These are phyloP conservation scores for Pelargonium australe DNA, from an alignment of 441 rosid species.

Conservation along the genomic window DNA sequence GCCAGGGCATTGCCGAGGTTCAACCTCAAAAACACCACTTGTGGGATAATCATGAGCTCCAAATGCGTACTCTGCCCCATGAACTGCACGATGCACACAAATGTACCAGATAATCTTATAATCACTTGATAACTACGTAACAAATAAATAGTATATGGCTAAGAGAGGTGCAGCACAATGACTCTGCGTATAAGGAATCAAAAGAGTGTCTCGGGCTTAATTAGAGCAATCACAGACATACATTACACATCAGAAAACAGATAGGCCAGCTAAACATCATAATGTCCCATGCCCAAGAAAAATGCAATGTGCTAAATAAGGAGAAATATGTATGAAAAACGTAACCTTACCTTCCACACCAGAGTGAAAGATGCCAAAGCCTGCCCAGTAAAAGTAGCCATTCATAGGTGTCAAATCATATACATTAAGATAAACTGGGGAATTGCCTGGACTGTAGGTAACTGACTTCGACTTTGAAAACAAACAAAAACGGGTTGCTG, in stretches of 20 bases:
- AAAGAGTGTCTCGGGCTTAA: no score
- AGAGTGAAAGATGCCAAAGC: constrained; percentile 69
- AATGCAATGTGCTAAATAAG: neutral
- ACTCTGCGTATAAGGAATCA: no score
- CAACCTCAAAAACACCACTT: constrained; percentile 71
- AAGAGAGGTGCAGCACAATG: no score
- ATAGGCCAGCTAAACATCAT: neutral
- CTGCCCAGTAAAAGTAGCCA: constrained; percentile 73
- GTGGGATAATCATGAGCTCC: constrained; percentile 58
- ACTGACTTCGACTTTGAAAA: constrained; percentile 48
- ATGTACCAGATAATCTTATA: constrained; percentile 12
- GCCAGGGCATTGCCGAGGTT: constrained; percentile 65
- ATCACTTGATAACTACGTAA: neutral
- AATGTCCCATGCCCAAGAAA: neutral
- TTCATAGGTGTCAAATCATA: constrained; percentile 66
- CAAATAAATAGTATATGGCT: neutral
- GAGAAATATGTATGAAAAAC: neutral
- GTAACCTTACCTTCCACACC: constrained; percentile 59
- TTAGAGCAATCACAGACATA: no score
- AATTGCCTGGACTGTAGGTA: constrained; percentile 38
- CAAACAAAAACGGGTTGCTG: constrained; percentile 48
- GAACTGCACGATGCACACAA: constrained; percentile 28
- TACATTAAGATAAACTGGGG: constrained; percentile 70
- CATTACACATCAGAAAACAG: no score
- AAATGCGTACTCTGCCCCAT: constrained; percentile 46